Base-by-base conservation (phyloP, 768 basidiomycete species). In the Auriscalpium microsporum region DNA sequence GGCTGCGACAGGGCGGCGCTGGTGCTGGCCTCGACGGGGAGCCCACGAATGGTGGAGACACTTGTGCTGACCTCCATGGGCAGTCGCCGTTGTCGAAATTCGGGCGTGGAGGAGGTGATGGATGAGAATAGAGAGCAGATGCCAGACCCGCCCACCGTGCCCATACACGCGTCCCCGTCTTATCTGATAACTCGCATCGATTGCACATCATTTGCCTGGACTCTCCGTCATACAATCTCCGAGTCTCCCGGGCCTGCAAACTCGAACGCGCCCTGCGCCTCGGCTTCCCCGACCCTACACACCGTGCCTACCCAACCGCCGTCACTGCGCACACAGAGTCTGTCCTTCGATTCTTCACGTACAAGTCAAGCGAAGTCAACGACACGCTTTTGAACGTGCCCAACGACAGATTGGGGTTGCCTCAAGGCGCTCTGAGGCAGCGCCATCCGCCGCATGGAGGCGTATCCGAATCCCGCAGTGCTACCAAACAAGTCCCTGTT, bases 1-100 rank as follows among this genome's bases (percentile, higher is more conserved):
- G 78, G 73, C 42, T 67, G 72, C 19, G 78, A 79, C 35, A 38
- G 8, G 36, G 63, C 54, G 40, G 61, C 52, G 50, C 58, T 50
- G 8, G 56, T 28, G 35, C 55, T 57, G 37, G 46, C 37, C 5
- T 52, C 35, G 19, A 45, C 34, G 33, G 47, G 17, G 42, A 46
- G 11, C 17, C 55, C 53, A n/a, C 62, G 60, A 23, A 63, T 35
- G 1, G 62, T 63, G 10, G 50, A 40, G 35, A 52, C 36, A 44
- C 62, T 63, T 10, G 52, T 45, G 53, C 55, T 56, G 40, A 55
- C 46, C 2, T 28, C 28, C 28, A 28, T 28, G 28, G 28, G 28
- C 28, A 2, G 28, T 28, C 28, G 28, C 5, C 5, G 28, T 28
- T 5, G 28, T 28, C 28, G 28, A 3, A 28, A 28, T 3, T 28